These are phyloP conservation scores for Cordyceps farinosa DNA, from an alignment of 2,329 filamentous ascomycete species.

Conservation along the genomic window DNA sequence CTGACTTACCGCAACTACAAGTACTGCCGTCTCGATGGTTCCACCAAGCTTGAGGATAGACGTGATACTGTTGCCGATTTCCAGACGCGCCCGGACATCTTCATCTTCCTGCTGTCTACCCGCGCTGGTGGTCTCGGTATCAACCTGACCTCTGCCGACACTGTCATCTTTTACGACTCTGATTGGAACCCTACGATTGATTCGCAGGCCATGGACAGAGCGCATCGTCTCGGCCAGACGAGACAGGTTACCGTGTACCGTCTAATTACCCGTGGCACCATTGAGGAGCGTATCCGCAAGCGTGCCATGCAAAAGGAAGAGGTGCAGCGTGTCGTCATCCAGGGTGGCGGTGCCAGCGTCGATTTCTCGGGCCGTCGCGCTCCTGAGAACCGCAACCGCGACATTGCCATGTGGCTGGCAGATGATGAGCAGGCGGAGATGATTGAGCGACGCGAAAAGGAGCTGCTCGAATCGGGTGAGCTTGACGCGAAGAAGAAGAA, in stretches of 20 bases:
- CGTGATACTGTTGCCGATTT: conserved; percentile 96
- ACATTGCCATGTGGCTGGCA: conserved; percentile 98
- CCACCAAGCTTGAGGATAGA: conserved; percentile 94
- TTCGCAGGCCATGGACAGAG: conserved; percentile 97
- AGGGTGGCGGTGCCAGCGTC: conserved; percentile 83
- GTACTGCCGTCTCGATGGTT: conserved; percentile 93
- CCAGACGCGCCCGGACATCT: conserved; percentile 90
- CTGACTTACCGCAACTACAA: conserved; percentile 98
- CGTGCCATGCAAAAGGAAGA: conserved; percentile 97
- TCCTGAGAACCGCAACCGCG: conserved; percentile 89
- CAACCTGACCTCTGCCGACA: conserved; percentile 93
- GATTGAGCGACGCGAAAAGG: conserved; percentile 88
- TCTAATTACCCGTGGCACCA: conserved; percentile 92
- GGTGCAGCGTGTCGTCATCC: conserved; percentile 94
- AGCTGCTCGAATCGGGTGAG: conserved; percentile 72
- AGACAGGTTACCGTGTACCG: conserved; percentile 95
- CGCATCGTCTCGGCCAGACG: conserved; percentile 94
- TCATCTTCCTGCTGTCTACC: conserved; percentile 93
- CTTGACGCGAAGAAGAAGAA: conserved; percentile 63
- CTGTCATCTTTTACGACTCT: conserved; percentile 98
- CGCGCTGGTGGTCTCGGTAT: conserved; percentile 97
- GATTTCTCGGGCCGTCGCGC: conserved; percentile 92
- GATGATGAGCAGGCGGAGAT: conserved; percentile 94
- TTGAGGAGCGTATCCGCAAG: conserved; percentile 97
- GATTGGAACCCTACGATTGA: conserved; percentile 99